Percentiles rank a stretch among this genome's conserved stretches.
phyloP scores from a whole-genome alignment of 2,329 filamentous ascomycete species.

The Alternaria sp. region DNA sequence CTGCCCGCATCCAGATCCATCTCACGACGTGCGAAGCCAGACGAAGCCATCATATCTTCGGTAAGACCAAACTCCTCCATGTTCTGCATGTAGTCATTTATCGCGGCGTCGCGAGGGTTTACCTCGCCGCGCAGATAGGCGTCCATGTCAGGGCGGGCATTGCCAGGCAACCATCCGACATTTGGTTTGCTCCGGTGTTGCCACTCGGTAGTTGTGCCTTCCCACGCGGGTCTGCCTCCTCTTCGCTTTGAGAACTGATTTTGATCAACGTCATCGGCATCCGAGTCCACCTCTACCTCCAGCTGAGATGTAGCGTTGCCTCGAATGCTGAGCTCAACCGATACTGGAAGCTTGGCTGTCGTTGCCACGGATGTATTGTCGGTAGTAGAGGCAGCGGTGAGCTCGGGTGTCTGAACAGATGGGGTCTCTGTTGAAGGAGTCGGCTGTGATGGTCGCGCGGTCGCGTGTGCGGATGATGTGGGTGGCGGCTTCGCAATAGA shows the following conservation, averaged over 20 bases:
- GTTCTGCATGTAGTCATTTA: conserved; percentile 76
- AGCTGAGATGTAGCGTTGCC: not conserved
- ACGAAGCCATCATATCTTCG: conserved; percentile 32
- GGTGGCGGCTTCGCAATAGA: not conserved
- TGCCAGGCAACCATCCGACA: conserved; percentile 42
- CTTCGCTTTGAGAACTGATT: conserved; percentile 33
- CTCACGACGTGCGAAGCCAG: conserved; percentile 40
- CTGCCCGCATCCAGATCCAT: conserved; percentile 41
- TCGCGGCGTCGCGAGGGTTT: conserved; percentile 45
- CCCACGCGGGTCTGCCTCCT: conserved; percentile 38
- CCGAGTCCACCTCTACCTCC: conserved; percentile 23
- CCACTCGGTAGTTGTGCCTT: conserved; percentile 39
- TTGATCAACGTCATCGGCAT: conserved; percentile 30
- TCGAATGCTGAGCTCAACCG: conserved; percentile 14
- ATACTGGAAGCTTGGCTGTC: not conserved
- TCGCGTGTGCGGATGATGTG: not conserved
- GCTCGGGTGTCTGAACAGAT: not conserved
- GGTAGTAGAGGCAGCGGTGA: conserved; percentile 5
- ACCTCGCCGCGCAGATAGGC: conserved; percentile 26
- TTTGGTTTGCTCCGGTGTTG: conserved; percentile 44
- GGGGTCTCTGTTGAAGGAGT: not conserved
- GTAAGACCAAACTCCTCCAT: conserved; percentile 57
- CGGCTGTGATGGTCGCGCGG: not conserved
- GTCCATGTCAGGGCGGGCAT: conserved; percentile 29
- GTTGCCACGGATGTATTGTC: not conserved